These are phyloP conservation scores for Pseudogymnoascus sp. DNA, from an alignment of 2,329 filamentous ascomycete genomes.

Conservation along the genomic window DNA sequence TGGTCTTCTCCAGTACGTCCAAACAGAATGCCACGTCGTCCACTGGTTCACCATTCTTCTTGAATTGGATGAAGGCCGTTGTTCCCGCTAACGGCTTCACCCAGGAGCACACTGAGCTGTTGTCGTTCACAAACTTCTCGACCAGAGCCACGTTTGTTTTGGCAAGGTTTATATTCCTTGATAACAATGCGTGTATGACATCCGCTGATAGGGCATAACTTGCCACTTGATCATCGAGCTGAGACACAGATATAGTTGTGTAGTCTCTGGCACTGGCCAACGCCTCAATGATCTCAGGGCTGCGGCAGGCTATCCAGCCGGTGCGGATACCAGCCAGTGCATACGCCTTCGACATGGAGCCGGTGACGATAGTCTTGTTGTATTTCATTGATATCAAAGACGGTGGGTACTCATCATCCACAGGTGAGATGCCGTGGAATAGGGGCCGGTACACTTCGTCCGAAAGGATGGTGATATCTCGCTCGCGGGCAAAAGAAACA, in stretches of 20 bases:
- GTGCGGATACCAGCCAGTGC: slow-evolving; percentile 71
- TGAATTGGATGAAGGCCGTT: slow-evolving; percentile 67
- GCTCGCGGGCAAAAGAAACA: slow-evolving; percentile 51
- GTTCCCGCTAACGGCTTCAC: slow-evolving; percentile 69
- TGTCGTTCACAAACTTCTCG: slow-evolving; percentile 56
- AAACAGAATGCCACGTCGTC: slow-evolving; percentile 66
- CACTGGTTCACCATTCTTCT: slow-evolving; percentile 47
- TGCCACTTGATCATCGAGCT: slow-evolving; percentile 71
- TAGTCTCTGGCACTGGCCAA: slow-evolving; percentile 64
- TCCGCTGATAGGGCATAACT: slow-evolving; percentile 59
- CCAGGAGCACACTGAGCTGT: slow-evolving; percentile 59
- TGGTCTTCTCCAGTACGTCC: slow-evolving; percentile 56
- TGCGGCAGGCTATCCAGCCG: slow-evolving; percentile 71
- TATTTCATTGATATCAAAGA: slow-evolving; percentile 67
- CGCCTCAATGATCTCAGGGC: slow-evolving; percentile 50
- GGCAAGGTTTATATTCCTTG: slow-evolving; percentile 57
- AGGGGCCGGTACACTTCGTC: slow-evolving; percentile 82
- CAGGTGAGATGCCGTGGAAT: slow-evolving; percentile 47
- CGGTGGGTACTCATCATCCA: slow-evolving; percentile 44
- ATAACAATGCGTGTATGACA: slow-evolving; percentile 55
- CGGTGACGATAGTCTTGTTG: slow-evolving; percentile 59
- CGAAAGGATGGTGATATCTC: slow-evolving; percentile 57
- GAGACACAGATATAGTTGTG: slow-evolving; percentile 79
- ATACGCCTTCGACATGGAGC: slow-evolving; percentile 81
- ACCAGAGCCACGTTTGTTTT: slow-evolving; percentile 58